A percentile compares a stretch with the other conserved stretches of the same genome.
phyloP scores from a whole-genome alignment of 129 eudicot genomes.

The Pittosporum tobira region DNA sequence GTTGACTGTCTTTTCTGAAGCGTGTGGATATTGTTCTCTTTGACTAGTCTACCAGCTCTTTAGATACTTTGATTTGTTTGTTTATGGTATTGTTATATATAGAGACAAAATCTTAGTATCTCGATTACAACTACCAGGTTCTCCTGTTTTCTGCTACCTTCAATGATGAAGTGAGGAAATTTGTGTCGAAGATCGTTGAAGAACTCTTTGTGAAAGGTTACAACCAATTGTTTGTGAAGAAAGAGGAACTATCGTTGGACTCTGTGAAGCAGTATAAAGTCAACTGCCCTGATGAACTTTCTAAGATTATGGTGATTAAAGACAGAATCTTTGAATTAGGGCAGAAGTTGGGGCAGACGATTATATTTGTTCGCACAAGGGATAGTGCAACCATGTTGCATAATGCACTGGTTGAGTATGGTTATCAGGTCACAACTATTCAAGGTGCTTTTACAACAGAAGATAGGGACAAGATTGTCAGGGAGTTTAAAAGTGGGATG shows the following conservation, averaged over 20 bases:
- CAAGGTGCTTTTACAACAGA: conserved; percentile 67
- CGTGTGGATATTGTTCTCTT: too few relatives aligned
- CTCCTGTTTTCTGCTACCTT: conserved; percentile 83
- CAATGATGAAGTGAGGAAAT: conserved; percentile 47
- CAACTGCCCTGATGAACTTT: conserved; percentile 45
- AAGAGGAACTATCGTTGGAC: conserved; percentile 72
- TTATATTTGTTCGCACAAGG: conserved; percentile 57
- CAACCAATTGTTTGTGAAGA: conserved; percentile 68
- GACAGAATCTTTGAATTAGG: conserved; percentile 60
- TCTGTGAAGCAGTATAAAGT: conserved; percentile 74
- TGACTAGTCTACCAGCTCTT: too few relatives aligned
- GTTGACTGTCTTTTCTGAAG: too few relatives aligned
- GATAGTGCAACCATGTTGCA: conserved; percentile 50
- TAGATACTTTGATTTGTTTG: too few relatives aligned
- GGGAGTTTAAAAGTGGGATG: conserved; percentile 71
- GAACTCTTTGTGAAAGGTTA: conserved; percentile 44
- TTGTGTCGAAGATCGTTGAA: conserved; percentile 45
- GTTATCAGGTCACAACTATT: conserved; percentile 75
- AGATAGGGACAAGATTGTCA: conserved; percentile 73
- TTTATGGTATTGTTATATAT: too few relatives aligned
- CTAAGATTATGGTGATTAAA: conserved; percentile 54
- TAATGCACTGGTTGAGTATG: conserved; percentile 38
- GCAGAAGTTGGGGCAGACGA: conserved; percentile 67
- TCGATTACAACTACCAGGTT: conserved; percentile 43
- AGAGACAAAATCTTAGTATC: too few relatives aligned